These are phyloP conservation scores for Tylopilus orsonianus DNA, from an alignment of 1,284 basidiomycete genomes.

Conservation along the genomic window DNA sequence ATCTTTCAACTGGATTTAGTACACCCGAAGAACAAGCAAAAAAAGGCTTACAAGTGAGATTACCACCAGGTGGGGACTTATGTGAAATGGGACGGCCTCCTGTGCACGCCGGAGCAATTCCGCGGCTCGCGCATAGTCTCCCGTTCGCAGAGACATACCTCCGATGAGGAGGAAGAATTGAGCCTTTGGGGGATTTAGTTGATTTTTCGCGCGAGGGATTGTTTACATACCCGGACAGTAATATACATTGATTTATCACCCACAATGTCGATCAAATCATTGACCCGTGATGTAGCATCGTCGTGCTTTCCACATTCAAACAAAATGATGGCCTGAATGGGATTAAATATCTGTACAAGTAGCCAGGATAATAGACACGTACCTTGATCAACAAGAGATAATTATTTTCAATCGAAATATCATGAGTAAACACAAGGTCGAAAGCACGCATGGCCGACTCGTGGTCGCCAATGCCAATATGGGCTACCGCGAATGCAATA, in stretches of 20 bases:
- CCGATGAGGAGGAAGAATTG: background rate
- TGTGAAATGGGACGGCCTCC: background rate
- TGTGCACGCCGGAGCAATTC: background rate
- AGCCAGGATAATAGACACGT: too few species aligned
- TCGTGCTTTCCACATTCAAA: too few species aligned
- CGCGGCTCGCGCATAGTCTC: background rate
- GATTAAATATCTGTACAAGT: too few species aligned
- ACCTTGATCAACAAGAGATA: constrained; percentile 21
- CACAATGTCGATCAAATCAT: too few species aligned
- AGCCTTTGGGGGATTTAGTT: too few species aligned
- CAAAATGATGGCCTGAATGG: too few species aligned
- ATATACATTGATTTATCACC: background rate
- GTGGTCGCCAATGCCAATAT: constrained; percentile 12
- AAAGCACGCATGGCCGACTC: constrained; percentile 24
- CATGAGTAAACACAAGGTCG: constrained; percentile 17
- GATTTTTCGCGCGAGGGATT: too few species aligned
- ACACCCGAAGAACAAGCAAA: too few species aligned
- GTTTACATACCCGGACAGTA: background rate
- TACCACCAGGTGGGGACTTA: too few species aligned
- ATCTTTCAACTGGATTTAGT: background rate
- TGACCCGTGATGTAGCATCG: too few species aligned
- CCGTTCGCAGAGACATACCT: background rate
- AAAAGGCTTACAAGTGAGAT: too few species aligned
- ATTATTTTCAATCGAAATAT: constrained; percentile 2
- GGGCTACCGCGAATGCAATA: constrained; percentile 15